phyloP scores from a whole-genome alignment of 495 filamentous ascomycete genomes.

The Neurospora pannonica region DNA sequence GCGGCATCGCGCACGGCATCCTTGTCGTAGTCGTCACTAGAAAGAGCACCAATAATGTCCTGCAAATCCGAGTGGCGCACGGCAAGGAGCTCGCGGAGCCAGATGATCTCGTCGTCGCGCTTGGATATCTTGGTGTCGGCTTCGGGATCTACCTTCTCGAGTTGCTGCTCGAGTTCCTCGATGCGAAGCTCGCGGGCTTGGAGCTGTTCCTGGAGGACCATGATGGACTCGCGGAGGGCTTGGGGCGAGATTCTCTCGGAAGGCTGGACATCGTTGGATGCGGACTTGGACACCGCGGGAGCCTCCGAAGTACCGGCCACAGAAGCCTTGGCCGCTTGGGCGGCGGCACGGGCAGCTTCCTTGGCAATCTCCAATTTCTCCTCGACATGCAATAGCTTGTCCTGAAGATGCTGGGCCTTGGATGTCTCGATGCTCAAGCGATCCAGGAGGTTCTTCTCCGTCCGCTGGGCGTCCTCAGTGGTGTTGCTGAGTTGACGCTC shows the following conservation, averaged over 20 bases:
- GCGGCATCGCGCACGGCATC: slow-evolving; percentile 76
- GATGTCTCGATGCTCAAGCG: slow-evolving; percentile 67
- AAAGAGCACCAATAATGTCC: slow-evolving; percentile 78
- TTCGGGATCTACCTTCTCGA: slow-evolving; percentile 58
- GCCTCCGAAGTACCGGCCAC: slow-evolving; percentile 34
- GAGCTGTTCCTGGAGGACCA: slow-evolving; percentile 91
- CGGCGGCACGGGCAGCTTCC: slow-evolving; percentile 81
- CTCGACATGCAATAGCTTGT: slow-evolving; percentile 71
- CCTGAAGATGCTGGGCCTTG: slow-evolving; percentile 69
- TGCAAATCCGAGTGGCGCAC: slow-evolving; percentile 84
- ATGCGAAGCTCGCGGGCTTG: slow-evolving; percentile 86
- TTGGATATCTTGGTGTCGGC: slow-evolving; percentile 74
- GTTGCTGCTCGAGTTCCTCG: slow-evolving; percentile 69
- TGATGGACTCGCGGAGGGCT: slow-evolving; percentile 88
- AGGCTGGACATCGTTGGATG: slow-evolving; percentile 39
- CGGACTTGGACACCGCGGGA: slow-evolving; percentile 3
- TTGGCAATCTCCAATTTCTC: slow-evolving; percentile 83
- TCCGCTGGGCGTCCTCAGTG: slow-evolving; percentile 60
- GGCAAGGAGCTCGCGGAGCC: slow-evolving; percentile 87
- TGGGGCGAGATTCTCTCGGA: slow-evolving; percentile 88
- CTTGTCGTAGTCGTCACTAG: slow-evolving; percentile 61
- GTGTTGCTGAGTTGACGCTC: slow-evolving; percentile 62
- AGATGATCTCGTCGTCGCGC: slow-evolving; percentile 84
- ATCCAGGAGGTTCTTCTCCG: slow-evolving; percentile 58
- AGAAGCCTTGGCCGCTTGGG: slow-evolving; percentile 63